Conservation (phyloP, 345 rosid species). For the Angophora floribunda region DNA sequence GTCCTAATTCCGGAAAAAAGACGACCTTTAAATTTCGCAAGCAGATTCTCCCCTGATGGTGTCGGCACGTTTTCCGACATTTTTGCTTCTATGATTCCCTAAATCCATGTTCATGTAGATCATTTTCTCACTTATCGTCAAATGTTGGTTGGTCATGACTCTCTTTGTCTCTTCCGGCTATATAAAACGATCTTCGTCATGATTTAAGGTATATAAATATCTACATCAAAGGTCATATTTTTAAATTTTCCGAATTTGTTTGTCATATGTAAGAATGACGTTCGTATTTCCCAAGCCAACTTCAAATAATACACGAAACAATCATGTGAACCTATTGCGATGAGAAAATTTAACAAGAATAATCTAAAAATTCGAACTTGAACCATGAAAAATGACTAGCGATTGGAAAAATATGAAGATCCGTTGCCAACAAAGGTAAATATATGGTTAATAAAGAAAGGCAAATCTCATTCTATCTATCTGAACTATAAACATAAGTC, state of each 20-base stretch:
- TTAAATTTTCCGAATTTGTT: not conserved
- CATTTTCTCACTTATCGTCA: not conserved
- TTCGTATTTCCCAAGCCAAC: not conserved
- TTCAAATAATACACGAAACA: not conserved
- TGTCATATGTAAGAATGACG: not conserved
- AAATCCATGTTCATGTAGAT: not conserved
- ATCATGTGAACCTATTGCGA: not conserved
- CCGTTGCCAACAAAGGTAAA: not conserved
- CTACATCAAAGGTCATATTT: not conserved
- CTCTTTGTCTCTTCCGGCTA: not conserved
- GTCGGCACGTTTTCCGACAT: not conserved
- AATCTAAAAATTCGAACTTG: not conserved
- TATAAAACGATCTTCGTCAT: too few relatives aligned
- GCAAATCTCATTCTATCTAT: not conserved
- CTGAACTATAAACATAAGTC: not conserved
- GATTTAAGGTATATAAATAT: not conserved
- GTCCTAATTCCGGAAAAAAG: not conserved
- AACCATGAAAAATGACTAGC: not conserved
- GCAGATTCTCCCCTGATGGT: not conserved
- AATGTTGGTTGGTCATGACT: not conserved
- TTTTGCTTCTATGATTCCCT: not conserved
- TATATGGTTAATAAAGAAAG: not conserved
- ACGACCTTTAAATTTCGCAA: not conserved
- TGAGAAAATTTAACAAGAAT: not conserved
- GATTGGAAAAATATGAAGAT: not conserved